A percentile compares a stretch with the other conserved stretches of the same genome.
Conservation (phyloP, 495 filamentous ascomycete species). For the Neurospora sp. region DNA sequence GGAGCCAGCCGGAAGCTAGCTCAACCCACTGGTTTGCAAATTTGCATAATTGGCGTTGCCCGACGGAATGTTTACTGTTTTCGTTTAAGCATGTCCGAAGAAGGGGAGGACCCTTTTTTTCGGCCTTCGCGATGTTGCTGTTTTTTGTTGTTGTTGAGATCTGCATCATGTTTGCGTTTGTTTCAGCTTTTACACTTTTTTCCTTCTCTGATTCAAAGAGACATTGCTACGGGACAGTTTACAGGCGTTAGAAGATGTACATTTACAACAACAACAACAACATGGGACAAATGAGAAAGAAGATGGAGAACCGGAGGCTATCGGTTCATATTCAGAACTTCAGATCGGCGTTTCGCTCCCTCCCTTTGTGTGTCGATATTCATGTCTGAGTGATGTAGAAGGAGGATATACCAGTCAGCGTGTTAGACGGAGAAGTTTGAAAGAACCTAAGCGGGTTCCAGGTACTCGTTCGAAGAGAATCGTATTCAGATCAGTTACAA, state of each 20-base stretch:
- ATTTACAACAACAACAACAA: neutral
- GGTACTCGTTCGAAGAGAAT: neutral
- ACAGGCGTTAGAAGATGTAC: neutral
- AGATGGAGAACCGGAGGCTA: neutral
- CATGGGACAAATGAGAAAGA: neutral
- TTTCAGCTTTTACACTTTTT: neutral
- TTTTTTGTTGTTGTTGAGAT: neutral
- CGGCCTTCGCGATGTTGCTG: neutral
- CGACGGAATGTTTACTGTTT: neutral
- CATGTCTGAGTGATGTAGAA: neutral
- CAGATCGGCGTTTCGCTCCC: neutral
- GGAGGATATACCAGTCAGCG: neutral
- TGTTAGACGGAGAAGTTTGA: neutral
- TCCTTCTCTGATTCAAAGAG: neutral
- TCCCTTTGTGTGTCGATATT: neutral
- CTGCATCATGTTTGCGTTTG: neutral
- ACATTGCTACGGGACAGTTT: neutral
- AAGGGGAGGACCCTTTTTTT: neutral
- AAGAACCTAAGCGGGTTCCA: neutral
- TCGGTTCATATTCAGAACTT: neutral
- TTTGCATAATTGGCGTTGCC: neutral
- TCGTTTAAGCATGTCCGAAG: neutral
- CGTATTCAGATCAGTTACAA: neutral
- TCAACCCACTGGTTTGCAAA: neutral
- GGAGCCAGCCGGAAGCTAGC: neutral